phyloP scores from a whole-genome alignment of 2,329 filamentous ascomycete genomes.

The Sporothrix inflata region DNA sequence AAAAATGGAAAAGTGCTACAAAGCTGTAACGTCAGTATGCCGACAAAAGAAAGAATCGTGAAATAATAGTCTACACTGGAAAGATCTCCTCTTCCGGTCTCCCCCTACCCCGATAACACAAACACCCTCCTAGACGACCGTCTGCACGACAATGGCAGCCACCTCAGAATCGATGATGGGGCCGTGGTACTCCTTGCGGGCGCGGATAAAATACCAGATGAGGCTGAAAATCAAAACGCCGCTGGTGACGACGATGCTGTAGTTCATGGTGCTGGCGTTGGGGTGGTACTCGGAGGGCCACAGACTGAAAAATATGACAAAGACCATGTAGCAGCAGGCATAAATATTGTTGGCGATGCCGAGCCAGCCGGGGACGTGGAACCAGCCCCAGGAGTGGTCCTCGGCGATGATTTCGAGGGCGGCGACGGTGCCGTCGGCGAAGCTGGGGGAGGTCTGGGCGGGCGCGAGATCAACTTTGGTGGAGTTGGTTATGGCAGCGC shows the following conservation, averaged over 20 bases:
- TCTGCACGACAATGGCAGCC: conserved; percentile 13
- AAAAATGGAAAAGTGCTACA: not conserved
- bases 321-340: conserved; percentile 48
- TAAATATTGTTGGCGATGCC: conserved; percentile 48
- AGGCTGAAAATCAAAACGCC: conserved; percentile 44
- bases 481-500: not conserved
- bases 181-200: conserved; percentile 33
- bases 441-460: not conserved
- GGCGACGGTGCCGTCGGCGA: not conserved
- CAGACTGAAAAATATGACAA: conserved; percentile 52
- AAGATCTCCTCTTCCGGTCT: not conserved
- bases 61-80: not conserved
- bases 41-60: not conserved
- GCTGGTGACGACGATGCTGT: conserved; percentile 49
- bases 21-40: not conserved
- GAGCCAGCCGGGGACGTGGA: conserved; percentile 47
- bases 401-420: not conserved
- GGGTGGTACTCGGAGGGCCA: conserved; percentile 48
- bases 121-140: not conserved
- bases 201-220: conserved; percentile 43
- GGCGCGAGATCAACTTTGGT: not conserved
- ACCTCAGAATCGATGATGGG: conserved; percentile 28
- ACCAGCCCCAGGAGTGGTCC: conserved; percentile 45
- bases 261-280: conserved; percentile 51
- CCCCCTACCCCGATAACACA: too few species aligned